Conservation (phyloP, 192 early-diverging fungal species). For the Entomortierella lignicola region DNA sequence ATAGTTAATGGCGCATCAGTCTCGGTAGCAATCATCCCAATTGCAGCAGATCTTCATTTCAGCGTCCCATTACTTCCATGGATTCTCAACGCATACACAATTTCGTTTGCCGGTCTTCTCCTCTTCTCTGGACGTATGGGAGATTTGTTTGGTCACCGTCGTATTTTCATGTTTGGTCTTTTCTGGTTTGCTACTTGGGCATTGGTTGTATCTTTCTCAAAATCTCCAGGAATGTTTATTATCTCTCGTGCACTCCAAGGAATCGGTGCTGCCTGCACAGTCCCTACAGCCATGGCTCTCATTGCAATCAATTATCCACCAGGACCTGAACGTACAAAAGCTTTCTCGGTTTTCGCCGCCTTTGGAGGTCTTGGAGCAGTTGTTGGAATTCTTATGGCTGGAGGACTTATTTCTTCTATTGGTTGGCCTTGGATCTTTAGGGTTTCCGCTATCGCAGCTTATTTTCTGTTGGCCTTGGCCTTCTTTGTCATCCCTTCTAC, state of each 20-base stretch:
- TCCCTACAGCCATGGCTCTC: constrained; percentile 47
- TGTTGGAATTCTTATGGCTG: constrained; percentile 36
- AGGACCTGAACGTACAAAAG: constrained; percentile 38
- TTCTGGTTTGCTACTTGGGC: constrained; percentile 35
- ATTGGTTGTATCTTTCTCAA: constrained; percentile 36
- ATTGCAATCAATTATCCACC: constrained; percentile 34
- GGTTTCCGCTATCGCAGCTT: constrained; percentile 33
- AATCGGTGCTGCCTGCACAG: constrained; percentile 46
- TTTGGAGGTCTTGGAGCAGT: constrained; percentile 44
- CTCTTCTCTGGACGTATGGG: constrained; percentile 45
- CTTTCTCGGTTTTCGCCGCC: constrained; percentile 44
- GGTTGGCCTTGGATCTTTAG: constrained; percentile 56
- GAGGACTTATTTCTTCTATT: constrained; percentile 40
- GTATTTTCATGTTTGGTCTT: constrained; percentile 46
- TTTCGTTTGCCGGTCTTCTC: constrained; percentile 51
- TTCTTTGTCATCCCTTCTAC: constrained; percentile 29
- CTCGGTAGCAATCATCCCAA: constrained; percentile 24
- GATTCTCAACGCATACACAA: constrained; percentile 50
- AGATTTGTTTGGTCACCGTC: constrained; percentile 52
- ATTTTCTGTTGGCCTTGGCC: constrained; percentile 21
- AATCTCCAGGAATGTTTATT: constrained; percentile 38
- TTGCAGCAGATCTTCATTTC: constrained; percentile 27
- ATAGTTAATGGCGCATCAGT: constrained; percentile 38
- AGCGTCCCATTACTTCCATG: constrained; percentile 14
- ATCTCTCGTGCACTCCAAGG: constrained; percentile 48